A percentile compares a stretch with the other conserved stretches of the same genome.
These are phyloP conservation scores for Hyphopichia pseudoburtonii DNA, from an alignment of 1,139 yeast species.

Conservation along the genomic window DNA sequence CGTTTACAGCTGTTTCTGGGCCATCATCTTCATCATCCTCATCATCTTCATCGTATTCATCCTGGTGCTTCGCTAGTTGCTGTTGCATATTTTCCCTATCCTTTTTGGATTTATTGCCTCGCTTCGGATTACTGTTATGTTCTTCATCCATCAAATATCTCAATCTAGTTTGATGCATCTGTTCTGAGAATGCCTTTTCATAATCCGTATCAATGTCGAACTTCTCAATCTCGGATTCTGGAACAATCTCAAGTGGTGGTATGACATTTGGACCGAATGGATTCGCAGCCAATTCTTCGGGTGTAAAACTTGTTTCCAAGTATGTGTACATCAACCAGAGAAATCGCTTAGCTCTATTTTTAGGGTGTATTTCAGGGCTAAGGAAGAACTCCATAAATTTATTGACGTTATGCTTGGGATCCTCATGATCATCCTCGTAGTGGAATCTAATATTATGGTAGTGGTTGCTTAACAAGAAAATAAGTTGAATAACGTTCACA, in stretches of 20 bases:
- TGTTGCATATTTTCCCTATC: slow-evolving; percentile 17
- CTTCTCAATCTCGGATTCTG: slow-evolving; percentile 34
- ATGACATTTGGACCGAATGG: slow-evolving; percentile 62
- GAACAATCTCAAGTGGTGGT: slow-evolving; percentile 48
- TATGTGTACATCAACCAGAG: slow-evolving; percentile 84
- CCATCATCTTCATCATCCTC: slow-evolving; percentile 12
- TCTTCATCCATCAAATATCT: slow-evolving; percentile 54
- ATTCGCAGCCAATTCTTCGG: slow-evolving; percentile 52
- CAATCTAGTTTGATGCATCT: slow-evolving; percentile 63
- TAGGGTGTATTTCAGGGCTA: slow-evolving; percentile 52
- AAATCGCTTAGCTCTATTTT: slow-evolving; percentile 67
- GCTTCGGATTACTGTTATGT: slow-evolving; percentile 32
- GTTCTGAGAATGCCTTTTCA: slow-evolving; percentile 71
- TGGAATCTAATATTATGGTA: slow-evolving; percentile 47
- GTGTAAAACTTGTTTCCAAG: slow-evolving; percentile 65
- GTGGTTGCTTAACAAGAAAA: slow-evolving; percentile 71
- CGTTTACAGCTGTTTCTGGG: slow-evolving; percentile 2
- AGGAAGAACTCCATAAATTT: slow-evolving; percentile 67
- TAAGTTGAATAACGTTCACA: slow-evolving; percentile 63
- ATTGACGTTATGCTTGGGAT: slow-evolving; percentile 15
- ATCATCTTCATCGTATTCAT: slow-evolving; percentile 13
- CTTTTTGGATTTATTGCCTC: slow-evolving; percentile 33
- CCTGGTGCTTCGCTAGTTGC: slow-evolving; percentile 8
- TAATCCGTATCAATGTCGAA: slow-evolving; percentile 71
- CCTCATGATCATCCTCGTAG: slow-evolving; percentile 16